phyloP scores from a whole-genome alignment of 768 basidiomycete species.

The Auricularia sp. region DNA sequence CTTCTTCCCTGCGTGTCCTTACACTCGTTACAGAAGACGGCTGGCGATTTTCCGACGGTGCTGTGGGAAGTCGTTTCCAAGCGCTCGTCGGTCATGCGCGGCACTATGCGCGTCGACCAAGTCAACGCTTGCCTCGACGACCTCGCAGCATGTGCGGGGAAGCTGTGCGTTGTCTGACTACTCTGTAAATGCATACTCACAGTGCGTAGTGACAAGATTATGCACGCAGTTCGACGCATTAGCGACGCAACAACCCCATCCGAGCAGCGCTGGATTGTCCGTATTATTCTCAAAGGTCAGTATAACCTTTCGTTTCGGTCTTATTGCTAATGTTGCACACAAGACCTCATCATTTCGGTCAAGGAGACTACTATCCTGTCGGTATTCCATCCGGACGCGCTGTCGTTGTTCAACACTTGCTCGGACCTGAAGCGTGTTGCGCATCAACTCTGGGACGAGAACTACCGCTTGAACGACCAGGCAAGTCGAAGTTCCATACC shows the following conservation, averaged over 20 bases:
- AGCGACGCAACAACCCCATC: constrained; percentile 56
- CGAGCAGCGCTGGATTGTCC: constrained; percentile 93
- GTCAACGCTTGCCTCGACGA: constrained; percentile 77
- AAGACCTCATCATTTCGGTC: constrained; percentile 86
- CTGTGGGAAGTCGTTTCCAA: constrained; percentile 80
- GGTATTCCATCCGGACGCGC: constrained; percentile 90
- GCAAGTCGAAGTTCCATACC: constrained; percentile 12
- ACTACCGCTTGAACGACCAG: constrained; percentile 47
- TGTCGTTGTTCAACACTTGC: constrained; percentile 90
- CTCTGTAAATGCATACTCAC: not conserved
- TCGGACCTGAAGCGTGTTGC: constrained; percentile 92
- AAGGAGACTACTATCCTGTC: constrained; percentile 89
- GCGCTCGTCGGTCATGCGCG: constrained; percentile 69
- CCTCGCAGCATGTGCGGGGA: constrained; percentile 58
- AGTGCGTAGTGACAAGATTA: constrained; percentile 68
- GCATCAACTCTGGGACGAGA: constrained; percentile 78
- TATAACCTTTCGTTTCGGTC: too few relatives aligned
- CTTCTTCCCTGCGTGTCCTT: not conserved
- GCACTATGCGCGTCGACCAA: constrained; percentile 69
- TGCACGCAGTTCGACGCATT: constrained; percentile 66
- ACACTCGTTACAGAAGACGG: constrained; percentile 40
- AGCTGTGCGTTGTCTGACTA: constrained; percentile 42
- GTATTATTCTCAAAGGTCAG: constrained; percentile 87
- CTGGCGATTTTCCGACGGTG: constrained; percentile 84
- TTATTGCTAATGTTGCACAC: not conserved